Conservation (phyloP, 495 filamentous ascomycete species). For the Xylaria grammica region DNA sequence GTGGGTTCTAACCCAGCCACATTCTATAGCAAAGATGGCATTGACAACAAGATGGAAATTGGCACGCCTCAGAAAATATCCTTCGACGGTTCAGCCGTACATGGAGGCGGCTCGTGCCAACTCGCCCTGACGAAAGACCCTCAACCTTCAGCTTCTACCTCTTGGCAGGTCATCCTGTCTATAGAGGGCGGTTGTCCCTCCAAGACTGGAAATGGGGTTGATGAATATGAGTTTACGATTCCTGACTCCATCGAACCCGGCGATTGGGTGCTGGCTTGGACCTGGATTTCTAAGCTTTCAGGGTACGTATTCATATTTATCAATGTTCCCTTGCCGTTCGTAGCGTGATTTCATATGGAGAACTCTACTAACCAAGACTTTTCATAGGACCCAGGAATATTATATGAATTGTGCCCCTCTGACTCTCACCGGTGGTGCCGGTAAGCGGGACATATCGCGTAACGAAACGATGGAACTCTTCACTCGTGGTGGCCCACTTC, state of each 20-base stretch:
- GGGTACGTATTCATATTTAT: slow-evolving; percentile 48
- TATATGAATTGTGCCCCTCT: slow-evolving; percentile 90
- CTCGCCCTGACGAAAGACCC: slow-evolving; percentile 79
- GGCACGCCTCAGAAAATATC: slow-evolving; percentile 59
- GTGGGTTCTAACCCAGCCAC: slow-evolving; percentile 39
- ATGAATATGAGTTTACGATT: slow-evolving; percentile 63
- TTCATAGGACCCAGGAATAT: slow-evolving; percentile 60
- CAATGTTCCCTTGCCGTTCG: slow-evolving; percentile 49
- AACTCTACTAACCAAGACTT: too few species aligned
- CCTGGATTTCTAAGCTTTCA: slow-evolving; percentile 79
- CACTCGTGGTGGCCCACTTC: slow-evolving; percentile 53
- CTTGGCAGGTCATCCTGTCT: slow-evolving; percentile 81
- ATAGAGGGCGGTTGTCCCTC: slow-evolving; percentile 82
- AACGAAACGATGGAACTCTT: slow-evolving; percentile 38
- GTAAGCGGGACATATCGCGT: slow-evolving; percentile 26
- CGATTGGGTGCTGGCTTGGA: slow-evolving; percentile 72
- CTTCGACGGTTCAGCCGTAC: slow-evolving; percentile 69
- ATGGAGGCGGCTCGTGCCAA: slow-evolving; percentile 89
- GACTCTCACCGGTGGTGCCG: slow-evolving; percentile 58
- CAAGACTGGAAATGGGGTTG: slow-evolving; percentile 46
- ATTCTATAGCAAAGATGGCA: slow-evolving; percentile 44
- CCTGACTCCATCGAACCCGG: slow-evolving; percentile 63
- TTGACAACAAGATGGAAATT: slow-evolving; percentile 56
- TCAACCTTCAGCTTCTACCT: slow-evolving; percentile 58
- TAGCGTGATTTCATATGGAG: too few species aligned